A percentile compares a stretch with the other conserved stretches of the same genome.
Evolutionary conservation across 164 flowering plant species (phyloP).

Genomic region (Dillenia turbinata): DNA sequence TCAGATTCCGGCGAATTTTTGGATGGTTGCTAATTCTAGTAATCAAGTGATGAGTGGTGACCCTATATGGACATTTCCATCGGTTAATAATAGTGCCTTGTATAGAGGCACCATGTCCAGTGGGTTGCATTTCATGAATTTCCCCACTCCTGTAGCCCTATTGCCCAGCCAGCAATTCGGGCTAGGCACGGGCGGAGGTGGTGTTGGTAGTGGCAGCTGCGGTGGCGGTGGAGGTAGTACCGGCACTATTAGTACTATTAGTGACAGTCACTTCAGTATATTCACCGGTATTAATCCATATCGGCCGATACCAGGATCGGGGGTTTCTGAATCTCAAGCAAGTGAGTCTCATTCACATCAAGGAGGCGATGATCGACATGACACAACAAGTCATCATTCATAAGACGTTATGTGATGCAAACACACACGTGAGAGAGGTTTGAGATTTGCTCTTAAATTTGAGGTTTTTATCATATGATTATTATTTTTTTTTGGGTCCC

Average conservation of each 20-base stretch:
- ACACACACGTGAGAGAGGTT: conserved; percentile 36
- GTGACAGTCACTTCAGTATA: conserved; percentile 61
- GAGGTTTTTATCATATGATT: conserved; percentile 10
- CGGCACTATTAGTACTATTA: conserved; percentile 10
- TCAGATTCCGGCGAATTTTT: conserved; percentile 67
- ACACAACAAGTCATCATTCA: conserved; percentile 37
- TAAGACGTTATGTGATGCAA: conserved; percentile 11
- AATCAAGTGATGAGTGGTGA: conserved; percentile 41
- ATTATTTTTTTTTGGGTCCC: not conserved
- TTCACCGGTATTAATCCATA: conserved; percentile 57
- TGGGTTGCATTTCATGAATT: conserved; percentile 76
- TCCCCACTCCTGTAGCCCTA: conserved; percentile 44
- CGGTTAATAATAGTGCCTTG: conserved; percentile 25
- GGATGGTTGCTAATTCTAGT: conserved; percentile 78
- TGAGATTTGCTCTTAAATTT: conserved; percentile 24
- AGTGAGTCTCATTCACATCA: conserved; percentile 59
- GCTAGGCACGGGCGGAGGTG: conserved; percentile 10
- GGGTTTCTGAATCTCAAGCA: conserved; percentile 39
- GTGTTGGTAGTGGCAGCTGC: conserved; percentile 7
- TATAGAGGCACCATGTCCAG: conserved; percentile 46
- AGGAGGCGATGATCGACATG: conserved; percentile 56
- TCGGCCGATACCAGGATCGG: conserved; percentile 27
- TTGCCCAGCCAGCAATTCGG: conserved; percentile 62
- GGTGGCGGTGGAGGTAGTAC: conserved; percentile 17
- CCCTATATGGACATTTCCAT: conserved; percentile 50